A percentile compares a stretch with the other conserved stretches of the same genome.
Evolutionary conservation across 331 rosid genomes (phyloP).

Genomic region (Acacia concinna): DNA sequence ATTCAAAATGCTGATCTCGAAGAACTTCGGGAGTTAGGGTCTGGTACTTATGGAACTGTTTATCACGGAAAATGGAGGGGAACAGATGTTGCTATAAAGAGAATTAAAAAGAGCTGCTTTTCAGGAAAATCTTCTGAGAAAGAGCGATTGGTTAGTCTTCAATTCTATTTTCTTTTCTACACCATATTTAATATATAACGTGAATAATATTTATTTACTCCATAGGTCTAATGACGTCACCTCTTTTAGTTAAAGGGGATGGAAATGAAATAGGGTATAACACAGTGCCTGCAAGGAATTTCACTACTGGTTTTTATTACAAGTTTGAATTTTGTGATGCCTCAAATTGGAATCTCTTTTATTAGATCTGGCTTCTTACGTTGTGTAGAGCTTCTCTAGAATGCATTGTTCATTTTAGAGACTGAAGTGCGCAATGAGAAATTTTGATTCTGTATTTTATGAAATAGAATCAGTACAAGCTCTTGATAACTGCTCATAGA

Average conservation of each 20-base stretch:
- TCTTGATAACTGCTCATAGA: background rate
- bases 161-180: constrained; percentile 28
- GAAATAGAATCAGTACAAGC: background rate
- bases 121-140: constrained; percentile 63
- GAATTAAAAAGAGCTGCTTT: constrained; percentile 69
- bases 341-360: constrained; percentile 9
- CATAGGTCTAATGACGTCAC: background rate
- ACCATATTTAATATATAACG: constrained; percentile 11
- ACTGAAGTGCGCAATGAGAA: background rate
- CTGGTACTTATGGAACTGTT: constrained; percentile 79
- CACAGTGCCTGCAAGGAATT: background rate
- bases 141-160: constrained; percentile 61
- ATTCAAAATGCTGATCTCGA: constrained; percentile 66
- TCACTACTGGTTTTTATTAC: background rate
- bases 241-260: background rate
- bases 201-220: background rate
- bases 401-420: background rate
- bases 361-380: background rate
- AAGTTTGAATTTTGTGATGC: constrained; percentile 7
- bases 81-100: constrained; percentile 69
- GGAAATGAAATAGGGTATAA: constrained; percentile 5
- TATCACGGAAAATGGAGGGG: constrained; percentile 80
- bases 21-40: constrained; percentile 65
- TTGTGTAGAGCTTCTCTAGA: background rate
- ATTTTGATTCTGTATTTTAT: background rate